A percentile compares a stretch with the other conserved stretches of the same genome.
Conservation (phyloP, 1,284 basidiomycete genomes). For the Trametes pubescens region DNA sequence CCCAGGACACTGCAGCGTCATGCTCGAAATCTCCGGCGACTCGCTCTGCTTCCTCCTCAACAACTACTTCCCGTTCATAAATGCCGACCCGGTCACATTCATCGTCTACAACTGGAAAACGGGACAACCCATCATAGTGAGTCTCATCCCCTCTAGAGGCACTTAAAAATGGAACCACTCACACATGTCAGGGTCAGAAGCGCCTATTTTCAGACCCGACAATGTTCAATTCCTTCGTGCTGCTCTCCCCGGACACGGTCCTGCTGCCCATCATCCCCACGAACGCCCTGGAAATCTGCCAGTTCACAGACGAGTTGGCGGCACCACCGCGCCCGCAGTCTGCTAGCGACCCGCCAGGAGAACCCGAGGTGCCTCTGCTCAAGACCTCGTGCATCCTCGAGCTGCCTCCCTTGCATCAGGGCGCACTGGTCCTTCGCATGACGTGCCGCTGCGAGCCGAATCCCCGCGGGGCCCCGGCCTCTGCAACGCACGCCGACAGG, state of each 20-base stretch:
- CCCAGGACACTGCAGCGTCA: slow-evolving; percentile 41
- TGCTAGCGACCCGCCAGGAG: background rate
- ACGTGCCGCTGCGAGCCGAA: slow-evolving; percentile 56
- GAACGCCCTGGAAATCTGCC: slow-evolving; percentile 50
- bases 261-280: slow-evolving; percentile 51
- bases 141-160: slow-evolving; percentile 20
- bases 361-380: slow-evolving; percentile 16
- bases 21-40: slow-evolving; percentile 60
- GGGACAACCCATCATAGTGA: slow-evolving; percentile 46
- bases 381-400: slow-evolving; percentile 35
- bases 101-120: slow-evolving; percentile 54
- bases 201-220: slow-evolving; percentile 26
- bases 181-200: slow-evolving; percentile 24
- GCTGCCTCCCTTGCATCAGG: slow-evolving; percentile 46
- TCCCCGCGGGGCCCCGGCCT: slow-evolving; percentile 40
- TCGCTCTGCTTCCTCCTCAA: slow-evolving; percentile 53
- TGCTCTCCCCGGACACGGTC: slow-evolving; percentile 49
- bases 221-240: slow-evolving; percentile 41
- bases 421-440: slow-evolving; percentile 42
- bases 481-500: slow-evolving; percentile 15
- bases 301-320: slow-evolving; percentile 39
- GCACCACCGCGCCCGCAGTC: slow-evolving; percentile 14
- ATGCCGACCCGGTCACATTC: slow-evolving; percentile 46
- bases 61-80: slow-evolving; percentile 44
- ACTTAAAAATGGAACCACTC: background rate